Percentiles rank a stretch among this genome's conserved stretches.
These are phyloP conservation scores for Zygoascus bituminiphila DNA, from an alignment of 805 yeast genomes.

Conservation along the genomic window DNA sequence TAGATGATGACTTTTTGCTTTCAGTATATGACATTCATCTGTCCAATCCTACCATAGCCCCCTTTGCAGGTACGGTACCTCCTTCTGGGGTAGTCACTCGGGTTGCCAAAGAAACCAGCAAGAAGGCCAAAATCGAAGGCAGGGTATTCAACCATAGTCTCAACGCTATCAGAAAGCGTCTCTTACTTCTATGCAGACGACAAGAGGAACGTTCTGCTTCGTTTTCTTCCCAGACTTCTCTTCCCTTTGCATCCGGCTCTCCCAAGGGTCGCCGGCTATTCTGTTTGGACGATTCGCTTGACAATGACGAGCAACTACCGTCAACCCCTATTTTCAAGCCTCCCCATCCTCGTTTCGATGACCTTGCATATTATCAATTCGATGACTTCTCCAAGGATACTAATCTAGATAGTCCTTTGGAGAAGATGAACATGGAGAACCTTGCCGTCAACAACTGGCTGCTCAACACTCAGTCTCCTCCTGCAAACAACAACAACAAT, in stretches of 20 bases:
- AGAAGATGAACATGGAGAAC: neutral
- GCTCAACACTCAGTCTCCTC: neutral
- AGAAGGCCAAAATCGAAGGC: constrained; percentile 23
- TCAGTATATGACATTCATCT: constrained; percentile 42
- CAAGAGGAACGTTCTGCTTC: constrained; percentile 1
- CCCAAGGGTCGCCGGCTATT: neutral
- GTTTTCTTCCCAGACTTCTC: neutral
- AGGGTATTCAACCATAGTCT: constrained; percentile 26
- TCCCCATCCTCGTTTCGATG: neutral
- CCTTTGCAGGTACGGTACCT: constrained; percentile 56
- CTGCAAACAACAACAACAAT: neutral
- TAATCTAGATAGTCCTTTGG: neutral
- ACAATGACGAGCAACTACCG: neutral
- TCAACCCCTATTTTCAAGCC: neutral
- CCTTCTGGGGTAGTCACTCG: constrained; percentile 58
- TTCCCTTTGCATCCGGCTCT: neutral
- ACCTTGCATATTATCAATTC: neutral
- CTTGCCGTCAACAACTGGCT: constrained; percentile 1
- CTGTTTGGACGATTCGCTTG: neutral
- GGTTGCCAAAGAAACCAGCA: constrained; percentile 49
- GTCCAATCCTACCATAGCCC: constrained; percentile 55
- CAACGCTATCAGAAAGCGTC: constrained; percentile 26
- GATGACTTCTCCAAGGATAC: neutral
- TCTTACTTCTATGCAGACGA: constrained; percentile 22
- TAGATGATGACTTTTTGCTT: constrained; percentile 37